Conservation (phyloP, 2,329 filamentous ascomycete species). For the Microascus cirrosus region DNA sequence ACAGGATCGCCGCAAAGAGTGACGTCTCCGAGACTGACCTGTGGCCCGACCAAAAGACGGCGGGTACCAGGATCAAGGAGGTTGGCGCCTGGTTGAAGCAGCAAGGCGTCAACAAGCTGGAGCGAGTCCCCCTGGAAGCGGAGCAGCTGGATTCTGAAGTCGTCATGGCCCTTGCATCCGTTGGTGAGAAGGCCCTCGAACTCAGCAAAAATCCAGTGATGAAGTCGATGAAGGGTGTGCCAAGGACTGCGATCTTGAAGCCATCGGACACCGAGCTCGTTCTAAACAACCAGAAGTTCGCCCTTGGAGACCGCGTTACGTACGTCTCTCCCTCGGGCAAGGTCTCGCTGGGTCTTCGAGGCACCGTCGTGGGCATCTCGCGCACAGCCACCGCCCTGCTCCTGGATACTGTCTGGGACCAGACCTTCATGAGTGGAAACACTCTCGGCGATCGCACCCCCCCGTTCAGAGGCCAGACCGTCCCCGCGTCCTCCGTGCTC, state of each 20-base stretch:
- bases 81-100: conserved; percentile 89
- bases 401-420: conserved; percentile 87
- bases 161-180: conserved; percentile 68
- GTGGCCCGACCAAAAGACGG: conserved; percentile 61
- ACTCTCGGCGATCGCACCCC: conserved; percentile 83
- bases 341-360: conserved; percentile 82
- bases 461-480: conserved; percentile 87
- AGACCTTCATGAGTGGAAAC: conserved; percentile 93
- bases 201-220: conserved; percentile 34
- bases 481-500: conserved; percentile 75
- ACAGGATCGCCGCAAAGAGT: conserved; percentile 74
- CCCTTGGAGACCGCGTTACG: conserved; percentile 79
- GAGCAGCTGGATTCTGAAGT: conserved; percentile 90
- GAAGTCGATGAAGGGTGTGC: conserved; percentile 69
- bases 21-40: conserved; percentile 78
- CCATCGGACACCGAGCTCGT: conserved; percentile 94
- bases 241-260: conserved; percentile 78
- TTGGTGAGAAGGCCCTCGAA: conserved; percentile 29
- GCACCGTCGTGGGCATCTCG: conserved; percentile 91
- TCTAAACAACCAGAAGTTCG: conserved; percentile 72
- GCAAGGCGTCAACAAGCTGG: conserved; percentile 82
- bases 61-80: conserved; percentile 77
- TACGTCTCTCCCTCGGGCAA: conserved; percentile 90
- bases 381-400: conserved; percentile 73
- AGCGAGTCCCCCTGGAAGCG: conserved; percentile 90